Base-by-base conservation (phyloP, 352 stramenopile species). In the Phytophthora boehmeriae region DNA sequence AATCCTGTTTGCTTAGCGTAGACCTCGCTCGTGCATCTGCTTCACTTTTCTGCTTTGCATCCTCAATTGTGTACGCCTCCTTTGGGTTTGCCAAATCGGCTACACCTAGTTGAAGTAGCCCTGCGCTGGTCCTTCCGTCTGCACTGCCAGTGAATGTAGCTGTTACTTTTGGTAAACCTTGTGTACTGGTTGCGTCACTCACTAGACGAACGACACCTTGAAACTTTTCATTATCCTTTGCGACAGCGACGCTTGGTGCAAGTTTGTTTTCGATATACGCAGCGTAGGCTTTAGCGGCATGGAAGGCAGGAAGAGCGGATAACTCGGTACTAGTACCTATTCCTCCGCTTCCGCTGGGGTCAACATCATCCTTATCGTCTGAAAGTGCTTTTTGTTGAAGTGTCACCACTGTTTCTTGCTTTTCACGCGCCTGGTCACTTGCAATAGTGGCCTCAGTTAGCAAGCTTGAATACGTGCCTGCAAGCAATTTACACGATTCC, bases 41-140 rank as follows among this genome's bases (percentile, higher is more conserved):
- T 51, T 98, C 92, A 38, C 84, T 95, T 61, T 97, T 94, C 8
- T 95, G 73, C 54, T 96, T 96, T 38, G 86, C 89, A 17, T 98
- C 90, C 68, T 98, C 86, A 54, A 98, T 97, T 38, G 87, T 97
- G 71, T 98, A 98, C 9, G 86, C 86, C 25, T 85, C 76, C 16
- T 66, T 61, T 2, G 81, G 71, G 57, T 93, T 89, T 10, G 60
- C 47, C n/a, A 97, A 64, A 39, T 97, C 91, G 1, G 76, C 53
- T 22, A 80, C 78, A 48, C 94, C 79, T 2, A 88, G 45, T 20
- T 86, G 36, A 8, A 53, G 43, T 25, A 73, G 54, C 16, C 34
- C 54, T 34, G 57, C 27, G 6, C 62, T 45, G 47, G 23, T 71
- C 51, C 54, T 47, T 45, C 28, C 1, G 50, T 62, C 36, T 34